These are phyloP conservation scores for Wallacemonas sp. DNA, from an alignment of 208 protist genomes.

Conservation along the genomic window DNA sequence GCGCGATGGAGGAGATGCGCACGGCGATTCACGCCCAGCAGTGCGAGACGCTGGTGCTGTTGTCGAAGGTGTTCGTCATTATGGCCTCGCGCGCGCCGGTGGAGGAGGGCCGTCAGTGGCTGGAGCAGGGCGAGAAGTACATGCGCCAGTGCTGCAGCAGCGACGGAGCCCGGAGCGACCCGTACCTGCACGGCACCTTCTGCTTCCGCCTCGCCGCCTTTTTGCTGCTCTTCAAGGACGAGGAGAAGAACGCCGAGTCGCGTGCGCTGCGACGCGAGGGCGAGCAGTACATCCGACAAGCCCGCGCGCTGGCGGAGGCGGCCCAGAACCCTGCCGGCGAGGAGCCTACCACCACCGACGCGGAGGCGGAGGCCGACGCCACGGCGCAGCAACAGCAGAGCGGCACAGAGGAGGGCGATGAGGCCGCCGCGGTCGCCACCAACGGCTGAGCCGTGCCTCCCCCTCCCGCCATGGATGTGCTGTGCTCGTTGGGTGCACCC, in stretches of 20 bases:
- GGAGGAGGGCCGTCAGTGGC: constrained; percentile 56
- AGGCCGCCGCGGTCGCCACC: constrained; percentile 15
- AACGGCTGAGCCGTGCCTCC: too few relatives aligned
- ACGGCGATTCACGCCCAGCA: constrained; percentile 73
- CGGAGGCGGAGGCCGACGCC: background rate
- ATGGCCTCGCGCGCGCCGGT: constrained; percentile 82
- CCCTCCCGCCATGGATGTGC: too few relatives aligned
- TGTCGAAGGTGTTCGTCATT: constrained; percentile 79
- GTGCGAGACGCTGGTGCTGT: constrained; percentile 69
- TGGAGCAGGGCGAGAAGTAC: constrained; percentile 83
- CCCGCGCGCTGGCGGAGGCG: constrained; percentile 14
- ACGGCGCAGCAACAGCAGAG: constrained; percentile 35
- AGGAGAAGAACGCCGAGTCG: constrained; percentile 63
- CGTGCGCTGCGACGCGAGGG: constrained; percentile 44
- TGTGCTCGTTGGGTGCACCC: too few relatives aligned
- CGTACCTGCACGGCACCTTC: constrained; percentile 49
- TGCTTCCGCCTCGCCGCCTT: constrained; percentile 74
- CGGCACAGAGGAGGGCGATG: constrained; percentile 41
- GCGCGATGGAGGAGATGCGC: constrained; percentile 59
- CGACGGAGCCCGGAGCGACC: constrained; percentile 39
- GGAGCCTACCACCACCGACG: background rate
- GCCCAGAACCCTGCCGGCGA: background rate
- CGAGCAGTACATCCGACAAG: constrained; percentile 27
- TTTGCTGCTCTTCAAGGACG: constrained; percentile 70
- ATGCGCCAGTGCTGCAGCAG: constrained; percentile 68